Conservation (phyloP, 176 grass and related monocot species). For the Guadua angustifolia region DNA sequence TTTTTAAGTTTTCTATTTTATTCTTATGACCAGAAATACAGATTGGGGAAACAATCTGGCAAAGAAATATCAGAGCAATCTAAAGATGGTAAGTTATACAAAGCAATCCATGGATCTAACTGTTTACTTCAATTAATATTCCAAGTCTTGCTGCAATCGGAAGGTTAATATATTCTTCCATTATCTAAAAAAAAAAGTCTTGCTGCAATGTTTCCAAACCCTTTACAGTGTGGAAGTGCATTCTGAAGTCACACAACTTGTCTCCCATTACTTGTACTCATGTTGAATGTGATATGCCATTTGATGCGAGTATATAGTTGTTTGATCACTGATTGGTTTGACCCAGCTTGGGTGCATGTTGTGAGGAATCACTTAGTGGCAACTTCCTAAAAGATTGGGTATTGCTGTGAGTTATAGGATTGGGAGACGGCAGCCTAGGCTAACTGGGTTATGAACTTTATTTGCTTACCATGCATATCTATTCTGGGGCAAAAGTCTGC, state of each 20-base stretch:
- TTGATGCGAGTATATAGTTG: neutral
- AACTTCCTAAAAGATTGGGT: conserved; percentile 7
- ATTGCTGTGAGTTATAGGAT: neutral
- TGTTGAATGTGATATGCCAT: neutral
- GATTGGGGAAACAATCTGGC: conserved; percentile 92
- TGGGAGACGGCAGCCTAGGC: conserved; percentile 1
- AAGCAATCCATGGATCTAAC: conserved; percentile 5
- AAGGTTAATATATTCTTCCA: too few species aligned
- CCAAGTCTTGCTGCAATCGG: neutral
- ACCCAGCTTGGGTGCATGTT: neutral
- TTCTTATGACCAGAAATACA: conserved; percentile 82
- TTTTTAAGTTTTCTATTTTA: conserved; percentile 24
- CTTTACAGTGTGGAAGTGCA: neutral
- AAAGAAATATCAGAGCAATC: conserved; percentile 85
- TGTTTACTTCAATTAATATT: conserved; percentile 15
- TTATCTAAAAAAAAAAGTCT: too few species aligned
- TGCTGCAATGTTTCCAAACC: neutral
- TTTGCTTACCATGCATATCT: conserved; percentile 5
- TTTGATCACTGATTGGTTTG: neutral
- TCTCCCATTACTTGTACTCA: neutral
- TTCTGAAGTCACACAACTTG: conserved; percentile 17
- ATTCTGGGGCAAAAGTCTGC: neutral
- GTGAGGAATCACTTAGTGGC: neutral
- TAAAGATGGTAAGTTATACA: conserved; percentile 79
- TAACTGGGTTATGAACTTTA: neutral